Evolutionary conservation across 805 yeast genomes (phyloP), one percentile per base, ranked within the genome.

Genomic region (Wickerhamiella spandovensis): DNA sequence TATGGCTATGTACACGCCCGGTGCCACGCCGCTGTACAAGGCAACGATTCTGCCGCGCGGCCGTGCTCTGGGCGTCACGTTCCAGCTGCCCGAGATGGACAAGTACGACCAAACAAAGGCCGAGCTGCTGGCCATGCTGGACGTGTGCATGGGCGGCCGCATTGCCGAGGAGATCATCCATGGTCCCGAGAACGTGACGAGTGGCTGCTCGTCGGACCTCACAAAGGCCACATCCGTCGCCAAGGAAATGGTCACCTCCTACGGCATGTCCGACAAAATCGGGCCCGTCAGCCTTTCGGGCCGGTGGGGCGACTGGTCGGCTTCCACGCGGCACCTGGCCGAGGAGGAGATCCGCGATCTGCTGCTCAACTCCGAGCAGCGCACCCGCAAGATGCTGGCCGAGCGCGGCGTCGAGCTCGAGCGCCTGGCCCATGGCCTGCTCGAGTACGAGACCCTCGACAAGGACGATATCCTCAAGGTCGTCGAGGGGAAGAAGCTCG

Each of bases 71-170:
- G 99, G 99, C 65, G 79, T 92, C 45, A 94, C 98, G 1, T 92
- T 89, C 77, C 97, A 90, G 67, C 76, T 92, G 57, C 98, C 98
- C 2, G 97, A 92, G 65, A 87, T 89, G 90, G 98, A 92, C 69
- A 90, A 92, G 71, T 88, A 85, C 54, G 97, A 90, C 63, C 84
- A 85, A 67, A 87, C 96, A 30, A 84, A 78, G 64, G 78, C 75
- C 53, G 97, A 92, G 68, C 85, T 96, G 65, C 73, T 82, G 56
- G 96, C 97, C 0, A 74, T 95, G 55, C 69, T 92, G 57, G 98
- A 92, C 66, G 98, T 92, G 47, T 88, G 96, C 65, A 92, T 92
- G 98, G 99, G 98, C 53, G 99, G 99, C 56, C 89, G 89, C 66
- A 81, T 88, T 52, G 98, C 98, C 28, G 99, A 92, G 71, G 97